Evolutionary conservation across 306 rosid genomes (phyloP), one percentile per base, ranked within the genome.

Genomic region (Trichosanthes truncata): DNA sequence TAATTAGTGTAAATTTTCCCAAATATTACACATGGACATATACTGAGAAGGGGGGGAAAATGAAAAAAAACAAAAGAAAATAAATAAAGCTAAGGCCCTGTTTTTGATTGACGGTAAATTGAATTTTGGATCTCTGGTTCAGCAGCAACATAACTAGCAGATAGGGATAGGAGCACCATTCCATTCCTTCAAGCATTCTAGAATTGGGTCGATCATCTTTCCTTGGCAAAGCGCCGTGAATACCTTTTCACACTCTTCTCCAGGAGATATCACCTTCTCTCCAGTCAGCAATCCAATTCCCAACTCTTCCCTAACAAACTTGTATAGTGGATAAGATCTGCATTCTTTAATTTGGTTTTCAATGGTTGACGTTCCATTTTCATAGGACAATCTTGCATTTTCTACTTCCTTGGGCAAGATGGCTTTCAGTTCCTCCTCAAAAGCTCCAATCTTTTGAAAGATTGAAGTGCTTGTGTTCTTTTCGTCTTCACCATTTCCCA

Each of bases 161-260:
- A 91, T 86, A 5, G 98, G 96, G 81, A 94, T 88, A 75, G 98
- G 98, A 21, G 89, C 89, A 63, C 98, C 98, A 46, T 89, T 90
- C 98, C 98, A 94, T 7, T 85, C 96, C 2, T 78, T 83, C 43
- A 90, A 89, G 75, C 98, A 94, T 21, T 85, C 96, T 33, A 94
- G 48, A 41, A 94, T 76, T 1, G 98, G 94, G 81, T 94, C 98
- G 68, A 92, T 91, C n/a, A 90, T 85, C 80, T 88, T 90, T 0
- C 97, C 97, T 78, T 90, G 82, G n/a, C 97, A 89, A 76, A 94
- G 66, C 1, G 98, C 98, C 2, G 87, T 83, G 85, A 92, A 94
- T 25, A 94, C 77, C 79, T 83, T 88, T 77, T 94, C 98, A 73
- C 84, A 94, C 53, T 90, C 98, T 74, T 94, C 97, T 0, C 98